These are phyloP conservation scores for Lepidium aucheri DNA, from an alignment of 345 rosid genomes.

Conservation along the genomic window DNA sequence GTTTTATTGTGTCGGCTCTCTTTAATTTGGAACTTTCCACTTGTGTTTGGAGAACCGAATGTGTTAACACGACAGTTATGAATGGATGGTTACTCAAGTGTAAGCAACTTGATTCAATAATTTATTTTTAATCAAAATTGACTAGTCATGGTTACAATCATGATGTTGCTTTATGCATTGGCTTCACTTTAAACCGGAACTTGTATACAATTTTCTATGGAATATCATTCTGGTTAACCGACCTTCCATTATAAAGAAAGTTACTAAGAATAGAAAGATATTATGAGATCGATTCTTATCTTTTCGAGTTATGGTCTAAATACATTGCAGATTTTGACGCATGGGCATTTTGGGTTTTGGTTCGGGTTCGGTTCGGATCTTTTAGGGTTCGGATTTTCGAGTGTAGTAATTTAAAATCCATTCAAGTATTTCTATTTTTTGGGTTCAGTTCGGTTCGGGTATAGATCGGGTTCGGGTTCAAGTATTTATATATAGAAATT, in stretches of 20 bases:
- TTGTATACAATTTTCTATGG: not conserved
- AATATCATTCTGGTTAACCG: not conserved
- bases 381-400: too few species aligned
- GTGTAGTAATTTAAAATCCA: too few species aligned
- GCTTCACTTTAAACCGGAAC: not conserved
- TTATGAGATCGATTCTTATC: not conserved
- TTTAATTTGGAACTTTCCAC: slow-evolving; percentile 8
- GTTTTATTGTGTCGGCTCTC: slow-evolving; percentile 1
- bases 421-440: too few species aligned
- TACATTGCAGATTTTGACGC: slow-evolving; percentile 13
- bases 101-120: slow-evolving; percentile 8
- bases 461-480: too few species aligned
- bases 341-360: too few species aligned
- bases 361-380: too few species aligned
- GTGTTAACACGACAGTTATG: slow-evolving; percentile 17
- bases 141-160: slow-evolving; percentile 3
- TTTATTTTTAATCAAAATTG: not conserved
- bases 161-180: not conserved
- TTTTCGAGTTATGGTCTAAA: slow-evolving; percentile 4
- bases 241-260: not conserved
- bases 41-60: slow-evolving; percentile 25
- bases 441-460: too few species aligned
- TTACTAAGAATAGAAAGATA: slow-evolving; percentile 12
- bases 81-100: not conserved
- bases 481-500: too few species aligned